Base-by-base conservation (phyloP, 345 rosid species). In the Erysimum cheiranthoides region DNA sequence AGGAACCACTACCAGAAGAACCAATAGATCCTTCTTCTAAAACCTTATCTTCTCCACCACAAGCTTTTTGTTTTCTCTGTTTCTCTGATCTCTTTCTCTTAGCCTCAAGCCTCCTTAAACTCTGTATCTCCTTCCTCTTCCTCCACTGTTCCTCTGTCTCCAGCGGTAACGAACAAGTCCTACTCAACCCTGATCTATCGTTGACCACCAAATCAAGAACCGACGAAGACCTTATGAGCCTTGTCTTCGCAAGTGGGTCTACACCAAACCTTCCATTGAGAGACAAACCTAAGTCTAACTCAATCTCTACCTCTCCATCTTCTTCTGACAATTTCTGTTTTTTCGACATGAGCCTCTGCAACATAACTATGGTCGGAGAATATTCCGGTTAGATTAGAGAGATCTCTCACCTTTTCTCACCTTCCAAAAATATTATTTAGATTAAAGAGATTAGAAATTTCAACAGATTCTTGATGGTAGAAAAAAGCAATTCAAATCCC, bases 191-290 rank as follows among this genome's bases (percentile, higher is more conserved):
- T 39, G 82, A 80, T 72, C 76, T 66, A 81, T 71, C 75, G 84
- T 70, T 75, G 50, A 83, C 50, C 39, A 81, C 16, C 76, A 87
- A 80, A 38, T 87, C 89, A 11, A 89, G 85, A 21, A 85, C 88
- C 16, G 96, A 90, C 60, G 88, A 84, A 25, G 92, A 84, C 73
- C 92, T 74, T 1, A 46, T 49, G 14, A 86, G 85, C 73, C 77
- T 82, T 5, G 68, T 66, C 32, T 83, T 84, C 42, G 86, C 82
- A 28, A 74, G 80, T 32, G 90, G 93, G 83, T 93, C 90, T 8
- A 89, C 89, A 31, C 98, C 97, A 61, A 93, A 93, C 42, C 86
- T 85, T 36, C 98, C 98, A 65, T 89, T 89, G 56, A 88, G 70
- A 28, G 96, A 93, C 4, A 89, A 86, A 31, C 98, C 93, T 59